Percentiles rank a stretch among this genome's conserved stretches.
These are phyloP conservation scores for Mycosphaerella arachidis DNA, from an alignment of 2,329 filamentous ascomycete genomes.

Conservation along the genomic window DNA sequence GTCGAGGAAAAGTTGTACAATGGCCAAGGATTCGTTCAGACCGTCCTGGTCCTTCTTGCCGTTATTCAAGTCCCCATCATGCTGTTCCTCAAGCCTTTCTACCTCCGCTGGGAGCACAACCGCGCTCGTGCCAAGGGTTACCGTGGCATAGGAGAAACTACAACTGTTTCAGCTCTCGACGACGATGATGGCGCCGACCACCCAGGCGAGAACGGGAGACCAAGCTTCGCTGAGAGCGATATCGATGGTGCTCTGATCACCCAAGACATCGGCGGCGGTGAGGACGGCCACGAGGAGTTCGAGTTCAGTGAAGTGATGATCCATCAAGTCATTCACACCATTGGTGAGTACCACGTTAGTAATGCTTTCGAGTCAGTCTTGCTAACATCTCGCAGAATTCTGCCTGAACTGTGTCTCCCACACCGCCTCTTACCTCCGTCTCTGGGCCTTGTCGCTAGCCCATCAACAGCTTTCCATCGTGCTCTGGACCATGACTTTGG, in stretches of 20 bases:
- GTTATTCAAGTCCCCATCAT: constrained; percentile 83
- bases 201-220: constrained; percentile 57
- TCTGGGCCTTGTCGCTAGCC: constrained; percentile 94
- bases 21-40: constrained; percentile 72
- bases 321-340: constrained; percentile 97
- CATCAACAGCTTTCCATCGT: constrained; percentile 97
- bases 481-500: constrained; percentile 93
- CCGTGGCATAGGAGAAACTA: constrained; percentile 84
- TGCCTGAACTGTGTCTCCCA: constrained; percentile 98
- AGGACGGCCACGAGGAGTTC: constrained; percentile 90
- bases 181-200: constrained; percentile 68
- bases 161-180: constrained; percentile 82
- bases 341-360: constrained; percentile 58
- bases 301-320: constrained; percentile 98
- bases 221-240: constrained; percentile 64
- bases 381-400: constrained; percentile 62
- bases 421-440: constrained; percentile 95
- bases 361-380: background rate
- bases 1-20: constrained; percentile 70
- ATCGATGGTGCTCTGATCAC: constrained; percentile 86
- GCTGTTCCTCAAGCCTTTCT: constrained; percentile 92
- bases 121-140: constrained; percentile 81
- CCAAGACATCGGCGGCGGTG: constrained; percentile 66
- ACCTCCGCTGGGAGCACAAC: constrained; percentile 91
- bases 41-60: constrained; percentile 74